Evolutionary conservation across 1,139 yeast species (phyloP), one percentile per base, ranked within the genome.

Genomic region (Debaryomyces sp.): DNA sequence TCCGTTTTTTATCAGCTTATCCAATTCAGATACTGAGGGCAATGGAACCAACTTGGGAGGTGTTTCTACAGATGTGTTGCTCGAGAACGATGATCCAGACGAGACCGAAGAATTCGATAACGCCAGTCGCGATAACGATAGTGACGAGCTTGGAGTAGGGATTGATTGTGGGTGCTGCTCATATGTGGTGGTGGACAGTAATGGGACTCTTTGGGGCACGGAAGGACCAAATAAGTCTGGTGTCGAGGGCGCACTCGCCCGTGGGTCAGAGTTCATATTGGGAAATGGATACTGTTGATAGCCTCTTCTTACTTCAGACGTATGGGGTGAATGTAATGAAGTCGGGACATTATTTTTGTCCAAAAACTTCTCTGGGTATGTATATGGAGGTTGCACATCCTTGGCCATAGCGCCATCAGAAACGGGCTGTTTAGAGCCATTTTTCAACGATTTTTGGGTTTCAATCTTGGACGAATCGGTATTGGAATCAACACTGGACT

Each of bases 21-120:
- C 71, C 40, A 69, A 60, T 47, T 69, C 74, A 38, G 63, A 63
- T 33, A 69, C 71, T 12, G 70, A 64, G 1, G 74, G 74, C n/a
- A 68, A 55, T 44, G 58, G 63, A 22, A 58, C 59, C 8, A 24
- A 13, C n/a, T 38, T 44, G 8, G 29, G 23, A 10, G 32, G 46
- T 23, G 53, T 57, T n/a, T 34, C 29, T 3, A n/a, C 23, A 4
- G 38, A n/a, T 15, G 48, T 38, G 10, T n/a, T 29, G 6, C 10
- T 26, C 10, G 47, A 32, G 29, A 36, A 37, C 13, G 47, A 30
- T 5, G 50, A 37, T 3, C 40, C 37, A 1, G 48, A 45, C 8
- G 50, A 41, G n/a, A 29, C 40, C 12, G 48, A 45, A 4, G 43
- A 36, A 9, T 34, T 33, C 17, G 32, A 17, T 7, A 35, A 18